phyloP scores from a whole-genome alignment of 805 yeast species.

The Pichia nanzhaoensis region DNA sequence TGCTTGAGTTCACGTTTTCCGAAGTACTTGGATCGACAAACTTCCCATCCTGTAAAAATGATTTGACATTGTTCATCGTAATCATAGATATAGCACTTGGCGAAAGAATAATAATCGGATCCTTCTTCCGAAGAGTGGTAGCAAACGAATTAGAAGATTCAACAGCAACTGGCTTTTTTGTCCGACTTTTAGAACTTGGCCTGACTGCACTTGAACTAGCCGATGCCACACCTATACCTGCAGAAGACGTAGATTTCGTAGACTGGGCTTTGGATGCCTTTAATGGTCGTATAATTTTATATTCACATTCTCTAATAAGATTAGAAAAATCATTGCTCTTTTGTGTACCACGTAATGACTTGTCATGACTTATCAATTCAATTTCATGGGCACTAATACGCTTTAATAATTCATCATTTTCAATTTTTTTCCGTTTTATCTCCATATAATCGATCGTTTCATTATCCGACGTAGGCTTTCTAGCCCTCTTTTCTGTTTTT shows the following conservation, averaged over 20 bases:
- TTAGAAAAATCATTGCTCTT: constrained; percentile 63
- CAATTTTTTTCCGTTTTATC: constrained; percentile 23
- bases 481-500: constrained; percentile 3
- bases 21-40: constrained; percentile 36
- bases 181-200: too few species aligned
- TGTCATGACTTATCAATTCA: constrained; percentile 38
- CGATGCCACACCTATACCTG: constrained; percentile 10
- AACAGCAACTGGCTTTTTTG: neutral
- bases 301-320: constrained; percentile 59
- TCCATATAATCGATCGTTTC: constrained; percentile 10
- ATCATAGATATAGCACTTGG: constrained; percentile 74
- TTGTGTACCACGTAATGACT: constrained; percentile 42
- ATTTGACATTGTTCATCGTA: constrained; percentile 57
- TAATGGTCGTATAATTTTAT: constrained; percentile 38
- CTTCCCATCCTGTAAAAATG: constrained; percentile 65
- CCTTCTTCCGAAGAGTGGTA: constrained; percentile 29
- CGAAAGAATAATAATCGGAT: constrained; percentile 69
- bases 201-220: neutral
- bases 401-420: constrained; percentile 44
- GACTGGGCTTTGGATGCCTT: neutral
- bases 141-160: constrained; percentile 5
- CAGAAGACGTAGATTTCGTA: too few species aligned
- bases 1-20: constrained; percentile 18
- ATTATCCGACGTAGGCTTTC: neutral
- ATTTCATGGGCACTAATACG: constrained; percentile 39